These are phyloP conservation scores for Ceriops decandra DNA, from an alignment of 345 rosid genomes.

Conservation along the genomic window DNA sequence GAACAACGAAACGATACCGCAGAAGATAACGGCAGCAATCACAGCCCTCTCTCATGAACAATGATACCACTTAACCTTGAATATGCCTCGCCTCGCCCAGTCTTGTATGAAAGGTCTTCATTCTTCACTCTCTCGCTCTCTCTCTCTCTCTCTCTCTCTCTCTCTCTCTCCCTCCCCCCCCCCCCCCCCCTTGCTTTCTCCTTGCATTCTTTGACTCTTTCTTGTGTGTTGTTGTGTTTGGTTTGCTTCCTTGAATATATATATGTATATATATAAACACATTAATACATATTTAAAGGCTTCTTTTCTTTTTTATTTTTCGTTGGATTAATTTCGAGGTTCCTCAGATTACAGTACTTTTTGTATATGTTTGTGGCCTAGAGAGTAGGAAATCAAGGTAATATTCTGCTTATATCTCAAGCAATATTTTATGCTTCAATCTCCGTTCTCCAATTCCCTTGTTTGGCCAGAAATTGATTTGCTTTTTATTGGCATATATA, in stretches of 20 bases:
- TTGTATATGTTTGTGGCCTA: no score
- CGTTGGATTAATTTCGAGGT: no score
- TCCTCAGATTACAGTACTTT: no score
- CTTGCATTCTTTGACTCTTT: neutral
- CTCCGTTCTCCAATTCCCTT: neutral
- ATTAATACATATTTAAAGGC: no score
- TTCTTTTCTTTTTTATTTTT: no score
- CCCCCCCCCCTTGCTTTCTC: neutral
- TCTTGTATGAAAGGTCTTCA: constrained; percentile 8
- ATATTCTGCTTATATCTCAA: no score
- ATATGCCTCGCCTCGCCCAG: no score
- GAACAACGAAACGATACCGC: constrained; percentile 27
- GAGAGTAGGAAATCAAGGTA: no score
- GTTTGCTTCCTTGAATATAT: neutral
- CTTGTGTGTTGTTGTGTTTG: neutral
- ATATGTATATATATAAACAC: no score
- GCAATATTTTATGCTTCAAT: neutral
- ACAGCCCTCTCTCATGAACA: constrained; percentile 4
- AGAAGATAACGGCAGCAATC: constrained; percentile 26
- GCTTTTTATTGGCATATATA: neutral
- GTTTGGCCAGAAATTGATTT: neutral
- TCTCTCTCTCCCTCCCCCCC: no score
- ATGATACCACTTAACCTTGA: neutral
- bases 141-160: neutral
- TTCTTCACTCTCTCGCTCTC: neutral